Evolutionary conservation across 805 yeast genomes (phyloP).

Genomic region (Kodamaea neixiangensis): DNA sequence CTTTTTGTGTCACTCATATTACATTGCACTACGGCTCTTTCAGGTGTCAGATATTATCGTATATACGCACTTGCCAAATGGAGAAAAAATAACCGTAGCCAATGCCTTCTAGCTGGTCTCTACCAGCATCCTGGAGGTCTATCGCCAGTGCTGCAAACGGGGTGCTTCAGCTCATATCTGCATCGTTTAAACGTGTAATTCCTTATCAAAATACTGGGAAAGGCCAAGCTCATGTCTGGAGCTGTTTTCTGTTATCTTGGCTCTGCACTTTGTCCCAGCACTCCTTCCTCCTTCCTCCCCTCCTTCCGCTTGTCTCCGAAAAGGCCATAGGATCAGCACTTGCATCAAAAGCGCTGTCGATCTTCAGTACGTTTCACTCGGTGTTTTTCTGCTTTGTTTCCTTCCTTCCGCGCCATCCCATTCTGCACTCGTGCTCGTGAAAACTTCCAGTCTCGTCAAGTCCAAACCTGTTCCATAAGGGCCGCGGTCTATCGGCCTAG

Average conservation of each 20-base stretch:
- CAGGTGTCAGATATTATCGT: background rate
- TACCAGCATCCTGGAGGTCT: too few species aligned
- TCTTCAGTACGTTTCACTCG: too few species aligned
- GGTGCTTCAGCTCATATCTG: background rate
- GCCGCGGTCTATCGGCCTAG: background rate
- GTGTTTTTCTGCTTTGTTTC: background rate
- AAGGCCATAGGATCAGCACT: too few species aligned
- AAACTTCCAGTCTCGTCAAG: background rate
- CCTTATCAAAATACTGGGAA: background rate
- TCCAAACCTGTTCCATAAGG: background rate
- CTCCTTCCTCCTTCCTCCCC: background rate
- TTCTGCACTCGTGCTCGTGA: background rate
- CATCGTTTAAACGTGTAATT: background rate
- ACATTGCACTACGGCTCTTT: background rate
- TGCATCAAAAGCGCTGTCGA: too few species aligned
- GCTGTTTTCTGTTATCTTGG: background rate
- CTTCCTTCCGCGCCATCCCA: background rate
- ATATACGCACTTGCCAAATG: background rate
- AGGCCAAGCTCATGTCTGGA: background rate
- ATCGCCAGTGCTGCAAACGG: background rate
- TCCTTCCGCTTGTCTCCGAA: background rate
- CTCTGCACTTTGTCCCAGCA: background rate
- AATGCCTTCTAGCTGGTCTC: too few species aligned
- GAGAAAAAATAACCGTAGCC: background rate
- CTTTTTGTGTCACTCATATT: background rate